Base-by-base conservation (phyloP, 2,329 filamentous ascomycete species). In the Capronia epimyces region DNA sequence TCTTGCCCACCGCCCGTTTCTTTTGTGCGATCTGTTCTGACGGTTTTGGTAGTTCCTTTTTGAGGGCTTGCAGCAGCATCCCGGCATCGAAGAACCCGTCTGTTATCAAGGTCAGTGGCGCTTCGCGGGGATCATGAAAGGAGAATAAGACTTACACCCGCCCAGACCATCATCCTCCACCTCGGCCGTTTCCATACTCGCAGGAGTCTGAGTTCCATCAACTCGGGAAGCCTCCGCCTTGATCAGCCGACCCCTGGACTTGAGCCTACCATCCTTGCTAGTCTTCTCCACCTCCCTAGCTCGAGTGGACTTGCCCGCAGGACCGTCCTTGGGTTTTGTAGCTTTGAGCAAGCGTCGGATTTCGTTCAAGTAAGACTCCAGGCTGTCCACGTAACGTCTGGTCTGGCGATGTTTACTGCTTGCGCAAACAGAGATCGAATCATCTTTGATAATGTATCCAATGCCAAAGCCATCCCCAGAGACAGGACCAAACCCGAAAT, bases 391-490 rank as follows among this genome's bases (percentile, higher is more conserved):
- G 65, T 93, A 94, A 4, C 93, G 84, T 60, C 83, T 83, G 0
- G 93, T 98, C 71, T 98, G 93, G 34, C 93, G 76, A 67, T 98
- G 93, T 71, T 96, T 96, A 64, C 86, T 93, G 12, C 85, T 87
- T 0, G 90, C 89, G 68, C 93, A 97, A 55, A 98, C 91, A 41
- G 84, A 89, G 54, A 97, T 87, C 43, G 82, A 80, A 46, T 93
- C 87, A 60, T 94, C 89, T 70, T 98, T 98, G 78, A 98, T 96
- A 64, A 98, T 97, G 72, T 98, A 98, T 2, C 93, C 93, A 49
- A 98, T 96, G 24, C 93, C 93, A 65, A 97, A 97, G 0, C 93
- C 93, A 59, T 96, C 89, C 1, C 84, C 91, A 0, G 87, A 91
- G 0, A 91, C 95, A 1, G 93, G 93, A 0, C 93, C 93, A 66